A percentile compares a stretch with the other conserved stretches of the same genome.
Evolutionary conservation across 192 early-diverging fungal species (phyloP).

Genomic region (Umbelopsis vinacea): DNA sequence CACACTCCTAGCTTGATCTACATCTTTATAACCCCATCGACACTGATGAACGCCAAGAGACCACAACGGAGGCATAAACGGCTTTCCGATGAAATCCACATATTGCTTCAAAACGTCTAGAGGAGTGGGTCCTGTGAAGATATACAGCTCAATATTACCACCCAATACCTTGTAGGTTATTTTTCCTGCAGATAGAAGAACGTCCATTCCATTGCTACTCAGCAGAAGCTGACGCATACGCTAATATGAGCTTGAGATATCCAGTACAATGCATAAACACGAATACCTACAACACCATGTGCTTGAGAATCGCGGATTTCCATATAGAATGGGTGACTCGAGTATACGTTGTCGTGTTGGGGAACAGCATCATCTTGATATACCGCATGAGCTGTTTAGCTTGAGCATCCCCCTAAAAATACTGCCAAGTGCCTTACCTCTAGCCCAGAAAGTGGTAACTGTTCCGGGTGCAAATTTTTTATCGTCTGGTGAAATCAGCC

Average conservation of each 20-base stretch:
- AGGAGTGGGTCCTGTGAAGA: constrained; percentile 55
- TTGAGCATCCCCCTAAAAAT: neutral
- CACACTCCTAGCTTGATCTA: constrained; percentile 51
- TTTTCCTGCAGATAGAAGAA: constrained; percentile 34
- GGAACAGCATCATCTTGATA: constrained; percentile 16
- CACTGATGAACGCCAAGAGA: constrained; percentile 69
- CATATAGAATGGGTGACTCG: constrained; percentile 67
- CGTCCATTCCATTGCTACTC: constrained; percentile 71
- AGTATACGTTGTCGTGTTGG: constrained; percentile 58
- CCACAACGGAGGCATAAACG: constrained; percentile 52
- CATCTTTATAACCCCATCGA: constrained; percentile 61
- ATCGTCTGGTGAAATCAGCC: constrained; percentile 21
- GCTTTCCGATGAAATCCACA: constrained; percentile 61
- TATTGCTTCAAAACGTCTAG: constrained; percentile 56
- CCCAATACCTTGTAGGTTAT: constrained; percentile 64
- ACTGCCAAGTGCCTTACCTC: neutral
- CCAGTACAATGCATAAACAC: neutral
- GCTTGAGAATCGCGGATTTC: constrained; percentile 55
- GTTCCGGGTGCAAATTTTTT: constrained; percentile 27
- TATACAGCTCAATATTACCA: constrained; percentile 62
- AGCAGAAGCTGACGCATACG: constrained; percentile 44
- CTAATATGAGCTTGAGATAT: neutral
- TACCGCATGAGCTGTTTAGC: neutral
- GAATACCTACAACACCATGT: constrained; percentile 24
- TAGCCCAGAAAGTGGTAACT: constrained; percentile 8